Conservation (phyloP, 106 monocot species). For the Chionographis japonica region DNA sequence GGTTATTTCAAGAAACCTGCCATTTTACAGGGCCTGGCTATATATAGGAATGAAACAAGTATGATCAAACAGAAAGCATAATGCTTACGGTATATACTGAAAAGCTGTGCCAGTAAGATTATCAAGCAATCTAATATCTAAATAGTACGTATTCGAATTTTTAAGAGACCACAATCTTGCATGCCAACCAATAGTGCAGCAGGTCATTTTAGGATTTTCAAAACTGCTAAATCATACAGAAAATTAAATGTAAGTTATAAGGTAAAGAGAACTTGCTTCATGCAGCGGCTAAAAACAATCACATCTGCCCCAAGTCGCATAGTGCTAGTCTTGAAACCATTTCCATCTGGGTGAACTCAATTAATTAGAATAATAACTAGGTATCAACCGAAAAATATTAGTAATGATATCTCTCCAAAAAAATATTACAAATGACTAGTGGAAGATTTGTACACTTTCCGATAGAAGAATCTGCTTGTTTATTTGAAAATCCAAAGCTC, state of each 20-base stretch:
- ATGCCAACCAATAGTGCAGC: no score
- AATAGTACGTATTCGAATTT: no score
- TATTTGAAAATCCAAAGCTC: slow-evolving; percentile 97
- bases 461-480: slow-evolving; percentile 57
- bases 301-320: slow-evolving; percentile 96
- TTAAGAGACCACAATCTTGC: no score
- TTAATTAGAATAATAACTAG: slow-evolving; percentile 9
- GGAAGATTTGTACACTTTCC: slow-evolving; percentile 66
- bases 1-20: no score
- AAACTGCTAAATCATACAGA: neutral
- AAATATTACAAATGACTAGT: neutral
- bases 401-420: no score
- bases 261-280: slow-evolving; percentile 24
- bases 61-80: no score
- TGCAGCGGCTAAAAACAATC: slow-evolving; percentile 64
- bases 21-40: no score
- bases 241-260: neutral
- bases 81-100: no score
- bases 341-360: slow-evolving; percentile 63
- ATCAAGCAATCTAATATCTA: no score
- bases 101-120: no score
- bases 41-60: no score
- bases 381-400: neutral
- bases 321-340: slow-evolving; percentile 97
- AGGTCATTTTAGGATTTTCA: no score